Percentiles rank a stretch among this genome's conserved stretches.
These are phyloP conservation scores for Aspergillus quadricinctus DNA, from an alignment of 2,329 filamentous ascomycete genomes.

Conservation along the genomic window DNA sequence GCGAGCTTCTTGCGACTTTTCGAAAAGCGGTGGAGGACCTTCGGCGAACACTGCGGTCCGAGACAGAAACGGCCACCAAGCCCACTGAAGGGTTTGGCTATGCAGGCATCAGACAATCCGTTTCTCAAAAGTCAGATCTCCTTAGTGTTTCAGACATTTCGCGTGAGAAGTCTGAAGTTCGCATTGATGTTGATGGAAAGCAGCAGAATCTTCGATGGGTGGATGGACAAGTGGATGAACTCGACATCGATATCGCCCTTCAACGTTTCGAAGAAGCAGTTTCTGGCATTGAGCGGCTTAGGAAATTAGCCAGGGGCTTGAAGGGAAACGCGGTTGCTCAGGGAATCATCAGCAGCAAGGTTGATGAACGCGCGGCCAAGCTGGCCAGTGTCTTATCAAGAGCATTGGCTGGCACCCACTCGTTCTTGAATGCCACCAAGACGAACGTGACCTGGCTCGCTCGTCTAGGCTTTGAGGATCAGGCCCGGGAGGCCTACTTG, in stretches of 20 bases:
- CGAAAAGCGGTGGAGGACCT: slow-evolving; percentile 90
- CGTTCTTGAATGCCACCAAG: slow-evolving; percentile 71
- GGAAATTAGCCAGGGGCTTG: slow-evolving; percentile 70
- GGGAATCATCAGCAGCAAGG: slow-evolving; percentile 87
- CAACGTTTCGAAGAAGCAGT: slow-evolving; percentile 86
- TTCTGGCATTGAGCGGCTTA: slow-evolving; percentile 75
- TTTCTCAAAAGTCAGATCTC: slow-evolving; percentile 72
- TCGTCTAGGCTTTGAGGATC: slow-evolving; percentile 82
- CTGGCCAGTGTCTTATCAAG: slow-evolving; percentile 73
- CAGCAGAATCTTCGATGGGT: slow-evolving; percentile 96
- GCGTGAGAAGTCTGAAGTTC: slow-evolving; percentile 67
- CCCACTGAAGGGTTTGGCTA: slow-evolving; percentile 81
- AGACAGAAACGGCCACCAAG: slow-evolving; percentile 82
- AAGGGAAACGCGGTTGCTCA: slow-evolving; percentile 84
- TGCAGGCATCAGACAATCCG: slow-evolving; percentile 73
- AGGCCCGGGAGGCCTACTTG: slow-evolving; percentile 81
- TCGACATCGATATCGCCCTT: slow-evolving; percentile 92
- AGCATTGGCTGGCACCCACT: slow-evolving; percentile 72
- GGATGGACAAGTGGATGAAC: slow-evolving; percentile 87
- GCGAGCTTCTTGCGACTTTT: slow-evolving; percentile 77
- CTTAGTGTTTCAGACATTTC: slow-evolving; percentile 73
- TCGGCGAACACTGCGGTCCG: slow-evolving; percentile 76
- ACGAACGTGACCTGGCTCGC: slow-evolving; percentile 80
- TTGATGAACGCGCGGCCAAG: slow-evolving; percentile 75
- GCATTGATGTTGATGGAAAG: slow-evolving; percentile 94